A percentile compares a stretch with the other conserved stretches of the same genome.
Conservation (phyloP, 495 filamentous ascomycete species). For the Clohesyomyces aquaticus region DNA sequence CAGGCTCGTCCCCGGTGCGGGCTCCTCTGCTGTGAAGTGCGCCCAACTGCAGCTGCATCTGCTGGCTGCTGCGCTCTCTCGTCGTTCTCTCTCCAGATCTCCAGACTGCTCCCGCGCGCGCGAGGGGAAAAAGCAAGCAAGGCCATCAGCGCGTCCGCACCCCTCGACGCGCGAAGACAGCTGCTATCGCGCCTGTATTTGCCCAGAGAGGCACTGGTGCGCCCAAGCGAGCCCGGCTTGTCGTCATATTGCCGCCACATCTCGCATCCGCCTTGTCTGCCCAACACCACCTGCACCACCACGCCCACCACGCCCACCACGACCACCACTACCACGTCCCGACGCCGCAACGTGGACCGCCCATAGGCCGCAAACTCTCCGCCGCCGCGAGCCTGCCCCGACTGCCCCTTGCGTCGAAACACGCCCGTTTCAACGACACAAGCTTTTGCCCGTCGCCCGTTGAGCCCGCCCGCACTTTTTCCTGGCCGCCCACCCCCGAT, state of each 20-base stretch:
- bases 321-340: neutral
- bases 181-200: neutral
- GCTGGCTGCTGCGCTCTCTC: too few species aligned
- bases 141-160: neutral
- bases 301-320: constrained; percentile 2
- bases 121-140: neutral
- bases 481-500: neutral
- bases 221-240: neutral
- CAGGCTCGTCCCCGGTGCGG: neutral
- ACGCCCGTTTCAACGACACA: neutral
- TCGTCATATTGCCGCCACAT: neutral
- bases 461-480: constrained; percentile 8
- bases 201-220: neutral
- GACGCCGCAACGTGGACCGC: constrained; percentile 13
- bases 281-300: neutral
- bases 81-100: too few species aligned
- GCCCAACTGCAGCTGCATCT: too few species aligned
- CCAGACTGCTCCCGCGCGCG: too few species aligned
- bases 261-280: neutral
- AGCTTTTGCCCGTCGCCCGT: constrained; percentile 8
- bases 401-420: constrained; percentile 19
- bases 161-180: neutral
- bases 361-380: constrained; percentile 16
- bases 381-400: neutral
- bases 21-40: neutral